A percentile compares a stretch with the other conserved stretches of the same genome.
Conservation (phyloP, 441 rosid genomes). For the Biscutella auriculata region DNA sequence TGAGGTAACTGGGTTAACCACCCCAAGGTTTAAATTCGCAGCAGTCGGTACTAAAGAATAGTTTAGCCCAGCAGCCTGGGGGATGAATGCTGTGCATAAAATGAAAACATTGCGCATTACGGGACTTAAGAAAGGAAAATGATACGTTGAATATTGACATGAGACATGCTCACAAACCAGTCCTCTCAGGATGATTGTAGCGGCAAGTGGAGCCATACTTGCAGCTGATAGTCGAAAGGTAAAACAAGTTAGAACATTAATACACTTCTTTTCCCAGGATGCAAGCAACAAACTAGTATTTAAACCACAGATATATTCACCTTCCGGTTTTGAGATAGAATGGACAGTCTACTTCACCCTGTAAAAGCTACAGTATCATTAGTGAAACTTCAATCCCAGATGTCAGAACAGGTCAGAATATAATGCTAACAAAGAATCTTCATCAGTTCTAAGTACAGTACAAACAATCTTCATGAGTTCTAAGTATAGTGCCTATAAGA, state of each 20-base stretch:
- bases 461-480: too few relatives aligned
- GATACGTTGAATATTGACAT: neutral
- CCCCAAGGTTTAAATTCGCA: conserved; percentile 40
- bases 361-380: conserved; percentile 15
- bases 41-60: conserved; percentile 36
- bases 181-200: conserved; percentile 92
- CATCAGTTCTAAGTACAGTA: neutral
- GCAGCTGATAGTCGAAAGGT: conserved; percentile 45
- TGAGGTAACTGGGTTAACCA: conserved; percentile 47
- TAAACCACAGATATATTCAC: conserved; percentile 27
- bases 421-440: neutral
- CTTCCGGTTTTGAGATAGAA: conserved; percentile 94
- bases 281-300: neutral
- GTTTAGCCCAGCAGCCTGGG: conserved; percentile 47
- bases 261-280: neutral
- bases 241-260: conserved; percentile 12
- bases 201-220: conserved; percentile 88
- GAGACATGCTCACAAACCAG: conserved; percentile 35
- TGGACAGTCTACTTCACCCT: conserved; percentile 91
- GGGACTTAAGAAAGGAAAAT: neutral
- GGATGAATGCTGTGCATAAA: conserved; percentile 51
- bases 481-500: too few relatives aligned
- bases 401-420: neutral
- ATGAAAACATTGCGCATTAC: neutral
- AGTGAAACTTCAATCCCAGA: conserved; percentile 11